Evolutionary conservation across 257 asterid species (phyloP).

Genomic region (Vinca minor): DNA sequence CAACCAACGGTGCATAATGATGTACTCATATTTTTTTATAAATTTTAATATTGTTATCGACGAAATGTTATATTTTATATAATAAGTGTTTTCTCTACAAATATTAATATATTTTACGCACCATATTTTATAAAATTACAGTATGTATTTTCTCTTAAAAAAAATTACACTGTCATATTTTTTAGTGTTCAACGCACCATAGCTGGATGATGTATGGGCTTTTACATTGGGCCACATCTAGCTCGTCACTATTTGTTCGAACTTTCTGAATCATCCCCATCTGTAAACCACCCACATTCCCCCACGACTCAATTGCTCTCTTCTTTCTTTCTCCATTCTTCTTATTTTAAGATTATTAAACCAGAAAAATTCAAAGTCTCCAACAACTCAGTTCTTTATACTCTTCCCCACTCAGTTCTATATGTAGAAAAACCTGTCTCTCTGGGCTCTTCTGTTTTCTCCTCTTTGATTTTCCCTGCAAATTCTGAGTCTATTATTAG

Average conservation of each 20-base stretch:
- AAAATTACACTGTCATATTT: too few species aligned
- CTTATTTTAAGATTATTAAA: not conserved
- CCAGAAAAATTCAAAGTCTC: too few species aligned
- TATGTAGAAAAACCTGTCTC: not conserved
- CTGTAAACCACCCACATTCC: not conserved
- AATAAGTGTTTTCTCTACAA: too few species aligned
- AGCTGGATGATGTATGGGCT: slow-evolving; percentile 24
- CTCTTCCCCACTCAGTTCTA: not conserved
- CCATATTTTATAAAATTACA: too few species aligned
- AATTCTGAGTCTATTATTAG: not conserved
- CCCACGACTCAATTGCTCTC: not conserved
- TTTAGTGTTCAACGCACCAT: too few species aligned
- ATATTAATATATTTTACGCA: too few species aligned
- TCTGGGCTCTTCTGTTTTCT: not conserved
- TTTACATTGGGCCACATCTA: slow-evolving; percentile 23
- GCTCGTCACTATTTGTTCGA: slow-evolving; percentile 10
- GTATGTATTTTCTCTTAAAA: too few species aligned
- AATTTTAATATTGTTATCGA: too few species aligned
- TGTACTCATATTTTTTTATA: too few species aligned
- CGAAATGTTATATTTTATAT: too few species aligned
- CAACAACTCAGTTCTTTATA: too few species aligned
- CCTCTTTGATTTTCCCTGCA: not conserved
- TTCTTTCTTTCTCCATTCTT: not conserved
- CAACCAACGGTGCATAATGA: too few species aligned
- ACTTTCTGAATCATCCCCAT: slow-evolving; percentile 1